A percentile compares a stretch with the other conserved stretches of the same genome.
Evolutionary conservation across 306 rosid species (phyloP).

Genomic region (Gillenia trifoliata): DNA sequence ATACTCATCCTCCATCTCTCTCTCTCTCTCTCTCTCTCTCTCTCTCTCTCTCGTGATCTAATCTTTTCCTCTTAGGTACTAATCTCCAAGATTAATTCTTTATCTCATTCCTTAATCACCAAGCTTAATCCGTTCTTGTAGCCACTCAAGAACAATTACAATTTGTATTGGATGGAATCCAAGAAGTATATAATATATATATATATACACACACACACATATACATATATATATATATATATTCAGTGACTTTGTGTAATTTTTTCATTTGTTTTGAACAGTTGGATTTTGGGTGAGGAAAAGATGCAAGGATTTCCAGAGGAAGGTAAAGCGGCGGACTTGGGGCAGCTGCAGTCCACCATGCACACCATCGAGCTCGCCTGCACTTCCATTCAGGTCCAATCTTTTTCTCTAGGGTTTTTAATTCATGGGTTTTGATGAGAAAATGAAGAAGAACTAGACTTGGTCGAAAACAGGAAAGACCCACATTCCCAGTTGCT

Average conservation of each 20-base stretch:
- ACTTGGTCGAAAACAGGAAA: not conserved
- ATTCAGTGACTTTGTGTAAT: not conserved
- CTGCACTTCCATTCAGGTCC: slow-evolving; percentile 82
- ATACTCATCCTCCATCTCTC: not conserved
- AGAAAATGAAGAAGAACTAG: not conserved
- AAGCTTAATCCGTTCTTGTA: not conserved
- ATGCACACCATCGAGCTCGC: slow-evolving; percentile 85
- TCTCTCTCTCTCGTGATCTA: not conserved
- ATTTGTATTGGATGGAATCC: not conserved
- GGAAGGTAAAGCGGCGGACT: slow-evolving; percentile 33
- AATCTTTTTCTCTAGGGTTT: not conserved
- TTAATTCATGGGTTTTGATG: not conserved
- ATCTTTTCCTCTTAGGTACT: not conserved
- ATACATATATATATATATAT: not conserved
- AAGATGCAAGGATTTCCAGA: slow-evolving; percentile 70
- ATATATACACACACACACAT: no score
- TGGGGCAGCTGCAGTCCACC: slow-evolving; percentile 71
- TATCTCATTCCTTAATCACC: not conserved
- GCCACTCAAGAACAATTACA: not conserved
- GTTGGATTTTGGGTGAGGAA: slow-evolving; percentile 1
- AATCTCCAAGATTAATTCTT: not conserved
- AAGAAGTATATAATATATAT: no score
- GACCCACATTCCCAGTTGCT: not conserved
- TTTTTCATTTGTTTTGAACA: not conserved
- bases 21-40: slow-evolving; percentile 3